Evolutionary conservation across 2,329 filamentous ascomycete species (phyloP), one percentile per base, ranked within the genome.

Genomic region (Alternaria angustiovoidea): DNA sequence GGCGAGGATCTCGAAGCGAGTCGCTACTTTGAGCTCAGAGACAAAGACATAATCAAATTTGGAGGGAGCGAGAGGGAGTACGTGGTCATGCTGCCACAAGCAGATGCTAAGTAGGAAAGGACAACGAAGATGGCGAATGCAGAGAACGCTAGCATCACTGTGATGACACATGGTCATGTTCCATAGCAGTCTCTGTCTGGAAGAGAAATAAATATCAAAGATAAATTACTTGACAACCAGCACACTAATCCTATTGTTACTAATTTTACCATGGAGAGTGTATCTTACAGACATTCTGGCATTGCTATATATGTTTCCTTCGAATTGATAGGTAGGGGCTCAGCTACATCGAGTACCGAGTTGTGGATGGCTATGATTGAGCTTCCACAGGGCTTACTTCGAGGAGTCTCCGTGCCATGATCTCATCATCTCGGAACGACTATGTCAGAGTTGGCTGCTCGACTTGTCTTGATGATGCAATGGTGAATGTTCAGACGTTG

Each of bases 31-130:
- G 94, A 99, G 79, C 80, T 98, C 57, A 86, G 89, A 75, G 90
- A 95, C 76, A 94, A 93, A 80, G 95, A 99, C 78, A 88, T 99
- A 75, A 78, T 99, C 59, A 88, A 88, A 73, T 96, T 99, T 80
- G 95, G 94, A 9, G 85, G 91, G 61, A 97, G 93, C 75, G 91
- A 91, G 60, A 87, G 93, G 71, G 95, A 99, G 80, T 99, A 98
- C 78, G 93, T 99, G n/a, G 79, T 98, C 61, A 95, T 98, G 92
- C 85, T 97, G 59, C 86, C 87, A 30, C 75, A 75, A 20, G 66
- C 68, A 6, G 75, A 76, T 16, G 36, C 47, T 4, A 48, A 57
- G 20, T 53, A 57, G 36, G 22, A 39, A 11, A 22, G 18, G 24
- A 36, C 14, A 32, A 54, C 7, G 20, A 46, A 46, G 41, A 22